A percentile compares a stretch with the other conserved stretches of the same genome.
These are phyloP conservation scores for Candida freyschussii DNA, from an alignment of 1,139 yeast genomes.

Conservation along the genomic window DNA sequence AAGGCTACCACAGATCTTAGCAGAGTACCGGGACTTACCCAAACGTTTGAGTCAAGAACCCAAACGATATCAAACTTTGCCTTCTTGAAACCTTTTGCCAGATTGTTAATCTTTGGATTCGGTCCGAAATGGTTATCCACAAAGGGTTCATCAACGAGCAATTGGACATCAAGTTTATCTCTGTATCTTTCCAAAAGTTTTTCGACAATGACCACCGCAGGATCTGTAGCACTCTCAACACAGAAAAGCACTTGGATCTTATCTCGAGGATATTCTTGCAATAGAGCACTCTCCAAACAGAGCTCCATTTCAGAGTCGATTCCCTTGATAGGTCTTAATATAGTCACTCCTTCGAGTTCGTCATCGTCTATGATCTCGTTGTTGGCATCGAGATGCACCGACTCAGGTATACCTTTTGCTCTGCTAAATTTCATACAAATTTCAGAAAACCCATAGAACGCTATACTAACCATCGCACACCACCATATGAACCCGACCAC, in stretches of 20 bases:
- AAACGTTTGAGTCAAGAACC: conserved; percentile 87
- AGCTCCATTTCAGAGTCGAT: conserved; percentile 68
- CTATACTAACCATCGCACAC: conserved; percentile 16
- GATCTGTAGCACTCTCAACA: conserved; percentile 59
- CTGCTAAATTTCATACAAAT: conserved; percentile 18
- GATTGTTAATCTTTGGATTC: conserved; percentile 83
- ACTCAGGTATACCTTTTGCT: conserved; percentile 15
- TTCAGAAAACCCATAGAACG: conserved; percentile 22
- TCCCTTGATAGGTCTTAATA: conserved; percentile 80
- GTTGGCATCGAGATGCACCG: conserved; percentile 2
- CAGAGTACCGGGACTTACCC: conserved; percentile 66
- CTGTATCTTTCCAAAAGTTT: conserved; percentile 51
- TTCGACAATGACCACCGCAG: conserved; percentile 56
- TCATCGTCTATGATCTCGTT: conserved; percentile 15
- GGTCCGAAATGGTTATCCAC: conserved; percentile 63
- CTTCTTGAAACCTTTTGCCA: conserved; percentile 66
- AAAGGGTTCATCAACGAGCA: conserved; percentile 43
- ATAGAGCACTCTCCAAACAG: conserved; percentile 65
- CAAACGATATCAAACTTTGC: conserved; percentile 75
- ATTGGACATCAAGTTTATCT: conserved; percentile 45
- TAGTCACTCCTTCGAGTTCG: conserved; percentile 62
- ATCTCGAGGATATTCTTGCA: conserved; percentile 58
- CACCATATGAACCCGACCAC: conserved; percentile 23
- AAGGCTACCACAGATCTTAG: conserved; percentile 61
- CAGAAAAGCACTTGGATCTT: conserved; percentile 72